A percentile compares a stretch with the other conserved stretches of the same genome.
Evolutionary conservation across 2,329 filamentous ascomycete genomes (phyloP).

Genomic region (Alternaria panax): DNA sequence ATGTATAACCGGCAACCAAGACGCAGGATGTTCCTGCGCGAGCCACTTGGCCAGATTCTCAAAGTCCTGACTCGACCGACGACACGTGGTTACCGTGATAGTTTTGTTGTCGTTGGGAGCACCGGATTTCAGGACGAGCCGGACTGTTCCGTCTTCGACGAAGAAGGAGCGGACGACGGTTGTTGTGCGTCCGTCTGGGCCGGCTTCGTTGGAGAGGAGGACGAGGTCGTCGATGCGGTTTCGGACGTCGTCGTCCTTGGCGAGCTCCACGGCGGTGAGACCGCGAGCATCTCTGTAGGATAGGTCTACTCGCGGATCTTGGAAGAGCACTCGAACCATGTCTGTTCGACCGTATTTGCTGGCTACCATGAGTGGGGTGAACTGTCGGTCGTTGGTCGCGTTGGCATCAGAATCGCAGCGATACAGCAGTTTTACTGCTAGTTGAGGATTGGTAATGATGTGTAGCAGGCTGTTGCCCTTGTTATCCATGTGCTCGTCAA

Average conservation of each 20-base stretch:
- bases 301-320: slow-evolving; percentile 85
- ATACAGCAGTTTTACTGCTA: slow-evolving; percentile 77
- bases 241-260: slow-evolving; percentile 96
- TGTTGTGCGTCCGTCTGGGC: slow-evolving; percentile 81
- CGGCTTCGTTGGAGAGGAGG: slow-evolving; percentile 72
- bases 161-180: slow-evolving; percentile 96
- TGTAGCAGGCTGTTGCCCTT: slow-evolving; percentile 97
- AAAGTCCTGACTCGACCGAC: slow-evolving; percentile 86
- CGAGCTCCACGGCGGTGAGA: slow-evolving; percentile 91
- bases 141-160: slow-evolving; percentile 92
- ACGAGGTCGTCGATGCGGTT: slow-evolving; percentile 96
- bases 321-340: slow-evolving; percentile 86
- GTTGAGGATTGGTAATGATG: slow-evolving; percentile 84
- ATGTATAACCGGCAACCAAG: slow-evolving; percentile 84
- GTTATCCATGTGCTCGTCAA: slow-evolving; percentile 90
- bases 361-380: slow-evolving; percentile 96
- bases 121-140: slow-evolving; percentile 92
- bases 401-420: slow-evolving; percentile 96
- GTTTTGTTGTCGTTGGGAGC: slow-evolving; percentile 81
- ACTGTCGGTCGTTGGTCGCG: slow-evolving; percentile 90
- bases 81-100: slow-evolving; percentile 93
- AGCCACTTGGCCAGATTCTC: slow-evolving; percentile 87
- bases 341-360: slow-evolving; percentile 98
- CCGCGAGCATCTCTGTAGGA: slow-evolving; percentile 84
- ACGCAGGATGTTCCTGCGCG: slow-evolving; percentile 88